Base-by-base conservation (phyloP, 1,284 basidiomycete genomes). In the Rhodotorula sp. region DNA sequence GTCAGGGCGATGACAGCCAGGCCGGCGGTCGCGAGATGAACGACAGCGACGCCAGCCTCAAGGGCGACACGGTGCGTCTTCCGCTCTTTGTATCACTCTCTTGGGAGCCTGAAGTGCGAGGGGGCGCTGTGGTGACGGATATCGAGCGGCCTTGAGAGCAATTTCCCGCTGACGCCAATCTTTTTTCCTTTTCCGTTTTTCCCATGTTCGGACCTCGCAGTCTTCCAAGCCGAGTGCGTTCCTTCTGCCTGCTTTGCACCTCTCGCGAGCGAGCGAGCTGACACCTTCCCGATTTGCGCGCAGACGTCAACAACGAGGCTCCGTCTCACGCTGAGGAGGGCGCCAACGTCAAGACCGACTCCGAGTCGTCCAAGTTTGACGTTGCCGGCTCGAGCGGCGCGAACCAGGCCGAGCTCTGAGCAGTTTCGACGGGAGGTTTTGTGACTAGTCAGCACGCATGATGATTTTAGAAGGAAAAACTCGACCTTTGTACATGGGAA, bases 241-340 rank as follows among this genome's bases (percentile, higher is more conserved):
- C 3, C 0, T 2, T 12, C 39, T 43, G 39, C 39, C 10, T 43
- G 39, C 39, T 12, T 12, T 43, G 8, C 10, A 3, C 3, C 14
- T 43, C 15, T 57, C 7, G 14, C 14, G 16, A 2, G 4, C 6
- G 7, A 4, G 12, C 1, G n/a, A 12, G 8, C 14, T 1, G 8
- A 29, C 12, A 0, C 63, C n/a, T 5, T 10, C 49, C 12, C 5
- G 23, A 5, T 8, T 46, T 26, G 15, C 47, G 1, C 21, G 1
- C 66, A 75, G 73, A 72, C 71, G 68, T 75, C 61, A 75, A 75
- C 68, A 75, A 75, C 73, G 73, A 75, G 57, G 62, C 58, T 43
- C 70, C 71, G 16, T 65, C 73, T 20, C 49, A 29, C n/a, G 69
- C 51, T 15, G 21, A 57, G 31, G 57, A 56, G n/a, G 68, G 68